Percentiles rank a stretch among this genome's conserved stretches.
Evolutionary conservation across 192 early-diverging fungal species (phyloP).

Genomic region (Coemansia sp.): DNA sequence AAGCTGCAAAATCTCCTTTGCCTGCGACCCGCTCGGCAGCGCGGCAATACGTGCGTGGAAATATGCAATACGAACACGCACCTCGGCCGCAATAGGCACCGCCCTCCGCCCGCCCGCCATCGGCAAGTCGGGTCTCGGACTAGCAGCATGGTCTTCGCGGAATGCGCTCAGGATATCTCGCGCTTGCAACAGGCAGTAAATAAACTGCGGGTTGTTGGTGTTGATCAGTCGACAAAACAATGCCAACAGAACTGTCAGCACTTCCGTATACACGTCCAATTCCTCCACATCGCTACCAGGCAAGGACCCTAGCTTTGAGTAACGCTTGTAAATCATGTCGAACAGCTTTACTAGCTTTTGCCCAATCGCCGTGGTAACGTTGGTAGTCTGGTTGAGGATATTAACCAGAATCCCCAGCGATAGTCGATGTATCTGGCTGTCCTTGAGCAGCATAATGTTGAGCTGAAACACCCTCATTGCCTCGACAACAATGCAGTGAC

Average conservation of each 20-base stretch:
- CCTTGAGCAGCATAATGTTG: constrained; percentile 46
- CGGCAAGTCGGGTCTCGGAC: background rate
- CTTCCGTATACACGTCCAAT: constrained; percentile 35
- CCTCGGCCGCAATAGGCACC: constrained; percentile 24
- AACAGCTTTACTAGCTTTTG: constrained; percentile 51
- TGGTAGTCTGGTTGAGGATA: constrained; percentile 27
- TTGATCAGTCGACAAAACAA: constrained; percentile 36
- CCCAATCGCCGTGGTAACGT: constrained; percentile 26
- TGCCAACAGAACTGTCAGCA: constrained; percentile 32
- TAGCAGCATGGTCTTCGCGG: constrained; percentile 1
- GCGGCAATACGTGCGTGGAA: constrained; percentile 48
- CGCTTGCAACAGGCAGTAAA: constrained; percentile 50
- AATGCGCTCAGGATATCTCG: constrained; percentile 34
- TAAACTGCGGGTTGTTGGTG: constrained; percentile 51
- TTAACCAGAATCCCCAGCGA: constrained; percentile 44
- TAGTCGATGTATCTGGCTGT: constrained; percentile 41
- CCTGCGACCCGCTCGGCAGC: constrained; percentile 33
- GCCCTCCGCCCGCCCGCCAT: constrained; percentile 4
- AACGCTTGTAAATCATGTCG: constrained; percentile 44
- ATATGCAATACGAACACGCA: constrained; percentile 49
- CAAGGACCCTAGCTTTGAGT: constrained; percentile 23
- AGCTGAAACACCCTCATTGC: constrained; percentile 48
- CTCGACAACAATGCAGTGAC: constrained; percentile 40
- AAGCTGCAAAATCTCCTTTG: constrained; percentile 34
- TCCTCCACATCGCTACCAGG: constrained; percentile 18